Evolutionary conservation across 2,329 filamentous ascomycete genomes (phyloP), one percentile per base, ranked within the genome.

Genomic region (Tolypocladium album): DNA sequence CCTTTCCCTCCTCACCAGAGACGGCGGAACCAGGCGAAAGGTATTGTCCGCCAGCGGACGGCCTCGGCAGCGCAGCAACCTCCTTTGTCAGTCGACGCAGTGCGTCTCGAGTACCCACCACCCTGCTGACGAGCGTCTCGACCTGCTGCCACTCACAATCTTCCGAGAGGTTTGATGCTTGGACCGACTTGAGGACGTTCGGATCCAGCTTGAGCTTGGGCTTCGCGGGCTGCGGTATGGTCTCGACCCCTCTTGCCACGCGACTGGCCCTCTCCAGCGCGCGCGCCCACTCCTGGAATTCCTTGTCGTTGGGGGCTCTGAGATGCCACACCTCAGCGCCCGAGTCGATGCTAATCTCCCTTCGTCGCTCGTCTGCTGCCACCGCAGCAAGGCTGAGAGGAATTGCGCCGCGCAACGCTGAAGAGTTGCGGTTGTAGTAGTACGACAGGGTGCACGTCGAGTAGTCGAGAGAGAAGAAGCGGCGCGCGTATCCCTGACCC

Each of bases 291-390:
- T 89, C 88, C 55, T 84, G 82, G 70, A 97, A 99, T 63, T 97
- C 93, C 64, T 88, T 88, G 57, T 85, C 83, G 66, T 90, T 96
- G 57, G 83, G 84, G 3, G 94, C 91, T 67, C 87, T 88, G 38
- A 99, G 79, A 75, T 97, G 94, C 94, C 94, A 99, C 34, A 99
- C 86, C 73, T 99, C 94, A 2, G 94, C 92, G 1, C 94, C 94
- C 0, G 94, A 97, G 71, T 99, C 94, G 60, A 99, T 94, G 50
- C 89, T 96, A 58, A 99, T 96, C 72, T 97, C 93, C 64, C 92
- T 84, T 43, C 89, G 86, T 68, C 89, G 86, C 71, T 94, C 90
- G 70, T 96, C 92, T 9, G 91, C 91, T 4, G 92, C 90, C 61
- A 99, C 89, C 5, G 91, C 94, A 20, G 94, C 94, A 58, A 99